phyloP scores from a whole-genome alignment of 2,329 filamentous ascomycete species.

The Aspergillus fijiensis region DNA sequence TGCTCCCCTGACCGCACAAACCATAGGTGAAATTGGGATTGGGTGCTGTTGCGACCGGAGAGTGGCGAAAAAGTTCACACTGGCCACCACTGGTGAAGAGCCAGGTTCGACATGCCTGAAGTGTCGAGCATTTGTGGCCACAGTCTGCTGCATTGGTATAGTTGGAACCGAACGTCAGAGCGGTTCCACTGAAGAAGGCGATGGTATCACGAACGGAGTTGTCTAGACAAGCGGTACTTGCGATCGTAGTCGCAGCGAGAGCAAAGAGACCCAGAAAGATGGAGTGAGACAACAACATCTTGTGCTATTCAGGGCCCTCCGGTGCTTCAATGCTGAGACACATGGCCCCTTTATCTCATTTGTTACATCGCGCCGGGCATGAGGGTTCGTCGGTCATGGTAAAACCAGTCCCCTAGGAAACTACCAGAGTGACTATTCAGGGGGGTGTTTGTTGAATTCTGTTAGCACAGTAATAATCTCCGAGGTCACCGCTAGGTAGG shows the following conservation, averaged over 20 bases:
- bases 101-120: not conserved
- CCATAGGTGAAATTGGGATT: not conserved
- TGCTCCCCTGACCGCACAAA: not conserved
- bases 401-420: too few relatives aligned
- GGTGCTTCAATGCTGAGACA: too few relatives aligned
- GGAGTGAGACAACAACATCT: too few relatives aligned
- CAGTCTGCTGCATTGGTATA: slow-evolving; percentile 1
- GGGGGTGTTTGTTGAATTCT: too few relatives aligned
- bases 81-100: not conserved
- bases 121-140: not conserved
- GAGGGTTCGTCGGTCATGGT: too few relatives aligned
- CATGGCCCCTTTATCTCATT: not conserved
- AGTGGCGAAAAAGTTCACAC: not conserved
- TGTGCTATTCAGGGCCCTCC: not conserved
- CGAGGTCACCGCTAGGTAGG: too few relatives aligned
- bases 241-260: too few relatives aligned
- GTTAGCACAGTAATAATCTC: too few relatives aligned
- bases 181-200: too few relatives aligned
- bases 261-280: not conserved
- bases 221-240: not conserved
- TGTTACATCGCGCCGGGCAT: not conserved
- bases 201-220: too few relatives aligned
- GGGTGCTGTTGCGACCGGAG: not conserved
- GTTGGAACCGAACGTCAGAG: not conserved
- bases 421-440: too few relatives aligned